A percentile compares a stretch with the other conserved stretches of the same genome.
These are phyloP conservation scores for Platanthera guangdongensis DNA, from an alignment of 106 monocot genomes.

Conservation along the genomic window DNA sequence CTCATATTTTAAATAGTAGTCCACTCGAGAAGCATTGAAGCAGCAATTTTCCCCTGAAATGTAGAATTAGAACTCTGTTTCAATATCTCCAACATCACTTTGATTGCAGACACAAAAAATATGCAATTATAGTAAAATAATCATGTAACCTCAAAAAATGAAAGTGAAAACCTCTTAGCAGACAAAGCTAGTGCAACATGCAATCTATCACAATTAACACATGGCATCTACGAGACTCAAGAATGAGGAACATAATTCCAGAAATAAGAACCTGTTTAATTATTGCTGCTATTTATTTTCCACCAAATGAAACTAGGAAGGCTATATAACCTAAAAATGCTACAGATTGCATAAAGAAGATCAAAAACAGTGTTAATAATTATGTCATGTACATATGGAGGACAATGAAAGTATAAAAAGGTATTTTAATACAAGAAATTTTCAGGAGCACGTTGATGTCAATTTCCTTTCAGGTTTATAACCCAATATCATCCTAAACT, in stretches of 20 bases:
- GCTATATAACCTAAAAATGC: neutral
- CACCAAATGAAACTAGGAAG: neutral
- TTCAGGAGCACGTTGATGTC: too few species aligned
- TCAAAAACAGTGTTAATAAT: neutral
- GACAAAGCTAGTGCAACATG: neutral
- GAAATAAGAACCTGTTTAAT: neutral
- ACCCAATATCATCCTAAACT: too few species aligned
- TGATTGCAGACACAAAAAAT: neutral
- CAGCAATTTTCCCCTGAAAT: slow-evolving; percentile 90
- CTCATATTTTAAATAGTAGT: slow-evolving; percentile 84
- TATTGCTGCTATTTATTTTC: neutral
- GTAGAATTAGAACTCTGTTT: neutral
- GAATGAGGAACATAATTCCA: neutral
- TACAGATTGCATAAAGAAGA: neutral
- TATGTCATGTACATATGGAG: neutral
- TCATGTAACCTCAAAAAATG: neutral
- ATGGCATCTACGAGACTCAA: neutral
- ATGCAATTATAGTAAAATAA: neutral
- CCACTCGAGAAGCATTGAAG: slow-evolving; percentile 70
- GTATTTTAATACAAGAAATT: too few species aligned
- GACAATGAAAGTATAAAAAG: too few species aligned
- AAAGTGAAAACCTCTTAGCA: neutral
- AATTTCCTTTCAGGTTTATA: too few species aligned
- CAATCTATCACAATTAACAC: neutral
- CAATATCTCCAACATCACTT: neutral